Base-by-base conservation (phyloP, 805 yeast genomes). In the Cyberlindnera mycetangii region DNA sequence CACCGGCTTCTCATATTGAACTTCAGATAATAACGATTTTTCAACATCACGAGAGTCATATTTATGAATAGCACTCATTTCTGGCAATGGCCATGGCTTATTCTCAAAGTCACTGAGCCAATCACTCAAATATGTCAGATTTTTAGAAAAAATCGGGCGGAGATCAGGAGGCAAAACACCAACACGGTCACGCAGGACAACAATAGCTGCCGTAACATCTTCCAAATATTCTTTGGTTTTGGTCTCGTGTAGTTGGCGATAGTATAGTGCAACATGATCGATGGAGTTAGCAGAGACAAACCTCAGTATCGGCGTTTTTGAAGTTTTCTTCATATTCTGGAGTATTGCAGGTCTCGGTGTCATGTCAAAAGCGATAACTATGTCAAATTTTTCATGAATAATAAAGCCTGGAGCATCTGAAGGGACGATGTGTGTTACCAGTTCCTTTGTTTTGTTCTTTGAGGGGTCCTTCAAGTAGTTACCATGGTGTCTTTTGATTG, bases 91-190 rank as follows among this genome's bases (percentile, higher is more conserved):
- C 96, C 96, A 89, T 7, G 75, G 69, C 6, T 47, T 50, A 19
- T 62, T 48, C 15, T 52, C 46, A 5, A 64, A 68, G 34, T 75
- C 65, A 32, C 70, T 70, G 27, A 88, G 68, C 81, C 90, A 89
- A 27, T 73, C 74, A 1, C 70, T 65, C 41, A 90, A 68, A 55
- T 78, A 85, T 7, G 71, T 70, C 51, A 89, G 70, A 45, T 83
- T 76, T 52, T 81, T 83, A 32, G 78, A 70, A 61, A 84, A 88
- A 17, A 86, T 77, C 14, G 93, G 90, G 59, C 85, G 73, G 38
- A 89, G 62, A 56, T 83, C 93, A 0, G 89, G 83, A 2, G 96
- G 93, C 35, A 92, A 62, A 38, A 76, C 76, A 7, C 98, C 98
- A 12, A 85, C 89, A 47, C 82, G 74, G 51, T 85, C 95, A 55